Evolutionary conservation across 2,329 filamentous ascomycete species (phyloP), one percentile per base, ranked within the genome.

Genomic region (Thyridium curvatum): DNA sequence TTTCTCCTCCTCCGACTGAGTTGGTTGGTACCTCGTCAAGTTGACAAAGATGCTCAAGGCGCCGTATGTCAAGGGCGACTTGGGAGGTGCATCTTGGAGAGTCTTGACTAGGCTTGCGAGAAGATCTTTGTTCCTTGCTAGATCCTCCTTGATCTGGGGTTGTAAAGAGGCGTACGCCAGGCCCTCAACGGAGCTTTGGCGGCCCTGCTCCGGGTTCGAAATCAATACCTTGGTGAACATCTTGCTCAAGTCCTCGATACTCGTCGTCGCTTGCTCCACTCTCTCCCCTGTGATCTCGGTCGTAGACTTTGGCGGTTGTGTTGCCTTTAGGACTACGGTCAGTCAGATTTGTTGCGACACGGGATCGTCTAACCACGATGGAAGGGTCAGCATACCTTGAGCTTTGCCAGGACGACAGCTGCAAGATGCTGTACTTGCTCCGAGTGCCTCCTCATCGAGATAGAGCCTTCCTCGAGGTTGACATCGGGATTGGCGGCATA

Each of bases 121-220:
- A 35, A 97, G 80, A 8, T 67, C 60, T 4, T 68, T 58, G 54
- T 96, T 84, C 35, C 72, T 72, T 12, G 80, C 78, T 9, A 97
- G 71, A 35, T 81, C 76, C 57, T 97, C 87, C 59, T 94, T 95
- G 41, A 96, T 79, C 42, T 78, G 80, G 6, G 91, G 79, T 52
- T 88, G 87, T 30, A 97, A 73, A 9, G 91, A 94, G 4, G 89
- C 83, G 58, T 95, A 97, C 12, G 91, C 93, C 43, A 98, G 69
- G 6, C 91, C 93, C 63, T 98, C 93, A 39, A 97, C 79, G 1
- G 86, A 83, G 54, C 85, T 80, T 51, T 84, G 77, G 44, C 75
- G 73, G 45, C 69, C 71, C 39, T 69, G 65, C 28, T 77, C 70
- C 33, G 78, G 70, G 33, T 76, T 69, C 21, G 68, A 69, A 18